Base-by-base conservation (phyloP, 2,329 filamentous ascomycete genomes). In the Hymenotorrendiella dingleyae region DNA sequence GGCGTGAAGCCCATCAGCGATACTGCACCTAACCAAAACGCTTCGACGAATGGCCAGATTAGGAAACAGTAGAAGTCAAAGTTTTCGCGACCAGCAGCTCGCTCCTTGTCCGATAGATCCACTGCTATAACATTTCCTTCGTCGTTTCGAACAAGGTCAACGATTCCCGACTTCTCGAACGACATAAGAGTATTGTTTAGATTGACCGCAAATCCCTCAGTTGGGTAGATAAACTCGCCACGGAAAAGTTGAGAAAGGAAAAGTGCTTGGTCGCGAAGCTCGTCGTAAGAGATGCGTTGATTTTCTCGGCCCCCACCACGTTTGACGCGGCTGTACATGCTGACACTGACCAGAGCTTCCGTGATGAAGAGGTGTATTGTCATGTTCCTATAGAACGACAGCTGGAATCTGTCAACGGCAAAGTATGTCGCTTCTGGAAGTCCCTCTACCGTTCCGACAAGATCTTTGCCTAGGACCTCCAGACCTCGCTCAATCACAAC, bases 301-400 rank as follows among this genome's bases (percentile, higher is more conserved):
- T 84, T 78, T 4, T 81, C 72, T 0, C 86, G 84, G 0, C 86
- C 87, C n/a, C 91, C 91, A 12, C 93, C 93, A 49, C 81, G 80
- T 64, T 98, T 98, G 42, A 97, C 85, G 33, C 80, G 78, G 0
- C 82, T 93, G 63, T 98, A 98, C 73, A 98, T 82, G 21, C 86
- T 86, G 4, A 83, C 87, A 48, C 87, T 93, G 17, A 97, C 87
- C 4, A 98, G 72, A 0, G 91, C 86, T 62, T 97, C 90, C 2
- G 88, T 84, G 44, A 98, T 93, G 64, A 98, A 98, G 4, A 98
- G 76, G 61, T 98, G 93, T 48, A 98, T 98, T 0, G 91, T 96
- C 93, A 97, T 97, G 65, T 98, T 98, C 40, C 93, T 83, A 67
- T 98, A 98, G 65, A 98, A 98, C 0, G 89, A 95, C 8, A 98